Percentiles rank a stretch among this genome's conserved stretches.
Conservation (phyloP, 306 rosid genomes). For the Astragalus glycyphyllos region DNA sequence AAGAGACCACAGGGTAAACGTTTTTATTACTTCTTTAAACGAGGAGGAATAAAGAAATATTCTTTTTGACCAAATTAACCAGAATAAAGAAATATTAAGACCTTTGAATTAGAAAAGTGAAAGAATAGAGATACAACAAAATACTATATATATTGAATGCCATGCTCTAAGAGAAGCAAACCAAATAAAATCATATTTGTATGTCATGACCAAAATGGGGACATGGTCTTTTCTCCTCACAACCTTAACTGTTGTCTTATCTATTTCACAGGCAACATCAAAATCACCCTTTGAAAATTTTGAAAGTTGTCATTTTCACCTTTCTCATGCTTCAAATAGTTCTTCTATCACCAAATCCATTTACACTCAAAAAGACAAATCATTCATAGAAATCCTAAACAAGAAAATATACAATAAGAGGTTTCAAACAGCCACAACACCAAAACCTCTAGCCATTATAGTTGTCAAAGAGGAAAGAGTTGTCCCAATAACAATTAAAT, state of each 20-base stretch:
- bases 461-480: neutral
- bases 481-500: constrained; percentile 39
- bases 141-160: constrained; percentile 4
- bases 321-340: neutral
- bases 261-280: constrained; percentile 1
- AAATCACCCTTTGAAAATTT: constrained; percentile 16
- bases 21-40: no score
- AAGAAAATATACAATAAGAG: constrained; percentile 29
- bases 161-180: neutral
- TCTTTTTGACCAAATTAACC: no score
- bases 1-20: no score
- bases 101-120: no score
- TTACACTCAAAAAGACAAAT: constrained; percentile 15
- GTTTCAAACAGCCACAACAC: constrained; percentile 14
- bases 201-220: neutral
- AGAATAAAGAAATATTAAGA: no score
- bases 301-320: neutral
- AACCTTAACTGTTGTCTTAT: neutral
- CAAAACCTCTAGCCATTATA: constrained; percentile 46
- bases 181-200: neutral
- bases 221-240: neutral
- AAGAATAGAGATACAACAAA: no score
- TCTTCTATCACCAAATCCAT: neutral
- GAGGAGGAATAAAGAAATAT: no score
- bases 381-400: constrained; percentile 36